These are phyloP conservation scores for Myriosclerotinia duriaeana DNA, from an alignment of 2,329 filamentous ascomycete genomes.

Conservation along the genomic window DNA sequence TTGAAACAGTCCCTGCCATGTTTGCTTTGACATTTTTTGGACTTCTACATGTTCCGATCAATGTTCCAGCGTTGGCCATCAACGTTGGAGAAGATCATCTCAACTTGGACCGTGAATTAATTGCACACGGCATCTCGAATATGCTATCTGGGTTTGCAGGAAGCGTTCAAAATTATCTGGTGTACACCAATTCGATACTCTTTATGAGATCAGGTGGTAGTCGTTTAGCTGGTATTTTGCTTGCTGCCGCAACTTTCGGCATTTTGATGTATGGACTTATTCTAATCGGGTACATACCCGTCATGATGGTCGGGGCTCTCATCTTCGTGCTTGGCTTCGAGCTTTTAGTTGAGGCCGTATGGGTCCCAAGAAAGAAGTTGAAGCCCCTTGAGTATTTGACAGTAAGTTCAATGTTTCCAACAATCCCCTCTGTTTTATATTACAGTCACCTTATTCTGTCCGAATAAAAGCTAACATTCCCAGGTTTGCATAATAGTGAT, in stretches of 20 bases:
- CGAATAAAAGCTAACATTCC: conserved; percentile 33
- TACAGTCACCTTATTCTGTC: too few species aligned
- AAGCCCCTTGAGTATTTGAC: conserved; percentile 87
- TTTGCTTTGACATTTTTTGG: conserved; percentile 97
- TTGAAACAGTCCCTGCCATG: conserved; percentile 89
- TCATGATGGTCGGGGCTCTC: conserved; percentile 93
- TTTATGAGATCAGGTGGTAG: conserved; percentile 91
- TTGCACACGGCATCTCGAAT: conserved; percentile 91
- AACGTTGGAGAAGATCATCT: conserved; percentile 90
- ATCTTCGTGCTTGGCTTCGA: conserved; percentile 97
- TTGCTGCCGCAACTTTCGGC: conserved; percentile 76
- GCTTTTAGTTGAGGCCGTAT: conserved; percentile 82
- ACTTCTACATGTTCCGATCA: conserved; percentile 95
- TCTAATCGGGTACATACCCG: conserved; percentile 89
- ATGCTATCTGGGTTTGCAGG: conserved; percentile 81
- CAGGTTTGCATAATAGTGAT: conserved; percentile 82
- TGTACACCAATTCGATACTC: conserved; percentile 96
- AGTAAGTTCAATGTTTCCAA: conserved; percentile 46
- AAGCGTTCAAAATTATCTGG: conserved; percentile 94
- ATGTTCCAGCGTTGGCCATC: conserved; percentile 88
- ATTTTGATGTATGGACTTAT: conserved; percentile 83
- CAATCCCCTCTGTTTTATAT: neutral
- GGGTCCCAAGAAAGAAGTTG: conserved; percentile 84
- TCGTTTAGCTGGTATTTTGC: conserved; percentile 79
- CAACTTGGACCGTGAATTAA: conserved; percentile 85